Evolutionary conservation across 176 grass and related monocot genomes (phyloP), one percentile per base, ranked within the genome.

Genomic region (Paspalum notatum): DNA sequence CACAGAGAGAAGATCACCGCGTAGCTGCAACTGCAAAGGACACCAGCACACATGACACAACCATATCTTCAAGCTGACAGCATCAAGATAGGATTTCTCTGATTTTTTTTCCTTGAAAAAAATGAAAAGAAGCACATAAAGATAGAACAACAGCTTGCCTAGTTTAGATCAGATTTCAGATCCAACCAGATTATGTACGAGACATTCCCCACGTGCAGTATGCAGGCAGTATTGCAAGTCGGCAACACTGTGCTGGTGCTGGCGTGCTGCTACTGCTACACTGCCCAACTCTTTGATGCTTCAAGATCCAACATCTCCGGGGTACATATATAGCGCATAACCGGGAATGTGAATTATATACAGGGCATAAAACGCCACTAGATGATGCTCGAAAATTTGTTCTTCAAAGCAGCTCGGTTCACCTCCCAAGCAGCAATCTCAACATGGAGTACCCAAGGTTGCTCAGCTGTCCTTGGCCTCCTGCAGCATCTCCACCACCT

Each of bases 401-500:
- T 74, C 27, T 51, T 74, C 54, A 43, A 0, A 25, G 44, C 37
- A 66, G 18, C 24, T 48, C 7, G 32, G 27, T 55, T 85, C 70
- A 45, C 25, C 38, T 20, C 65, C 40, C 1, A 63, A 48, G 51
- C 61, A 43, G 51, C 37, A 38, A 74, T 53, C 54, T 47, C 53
- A 51, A 12, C 41, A 60, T 25, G 7, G 17, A 14, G 5, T 18
- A 24, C 38, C 21, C 6, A 32, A 62, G 42, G 80, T 9, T 7
- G 15, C 25, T 84, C 80, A 89, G 74, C 74, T 84, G 38, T 87
- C 70, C 72, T 87, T 98, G 44, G 86, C 84, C 80, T 98, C 95
- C 43, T 84, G 84, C 42, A 98, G 92, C 95, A 98, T 93, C 82
- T 98, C 92, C 63, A 95, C 82, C 20, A 85, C 92, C 62, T 91